phyloP scores from a whole-genome alignment of 176 grass and related monocot species.

The Neostapfia colusana region DNA sequence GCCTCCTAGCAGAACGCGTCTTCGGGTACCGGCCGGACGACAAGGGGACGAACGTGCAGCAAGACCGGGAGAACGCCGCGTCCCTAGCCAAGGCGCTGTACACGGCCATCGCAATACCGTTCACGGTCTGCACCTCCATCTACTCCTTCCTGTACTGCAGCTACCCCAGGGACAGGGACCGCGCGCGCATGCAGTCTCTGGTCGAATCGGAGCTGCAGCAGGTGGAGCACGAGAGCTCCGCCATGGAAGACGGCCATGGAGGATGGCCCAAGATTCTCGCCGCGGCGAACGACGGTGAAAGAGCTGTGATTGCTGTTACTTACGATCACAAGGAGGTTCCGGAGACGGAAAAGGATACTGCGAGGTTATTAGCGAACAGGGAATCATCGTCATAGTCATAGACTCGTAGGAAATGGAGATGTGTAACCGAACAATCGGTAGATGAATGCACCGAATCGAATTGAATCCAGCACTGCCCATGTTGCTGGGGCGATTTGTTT shows the following conservation, averaged over 20 bases:
- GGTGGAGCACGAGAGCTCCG: slow-evolving; percentile 47
- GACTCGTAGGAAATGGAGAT: not conserved
- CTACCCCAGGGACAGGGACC: slow-evolving; percentile 84
- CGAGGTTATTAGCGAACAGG: slow-evolving; percentile 40
- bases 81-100: slow-evolving; percentile 87
- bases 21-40: slow-evolving; percentile 69
- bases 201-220: slow-evolving; percentile 67
- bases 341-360: slow-evolving; percentile 50
- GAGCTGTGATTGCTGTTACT: slow-evolving; percentile 35
- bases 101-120: slow-evolving; percentile 67
- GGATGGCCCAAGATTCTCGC: slow-evolving; percentile 18
- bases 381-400: slow-evolving; percentile 22
- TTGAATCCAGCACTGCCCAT: not conserved
- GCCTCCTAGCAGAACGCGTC: slow-evolving; percentile 60
- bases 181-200: slow-evolving; percentile 72
- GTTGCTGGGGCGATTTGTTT: not conserved
- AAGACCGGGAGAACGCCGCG: slow-evolving; percentile 62
- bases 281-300: slow-evolving; percentile 24
- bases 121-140: slow-evolving; percentile 62
- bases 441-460: not conserved
- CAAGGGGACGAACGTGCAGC: slow-evolving; percentile 27
- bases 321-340: slow-evolving; percentile 15
- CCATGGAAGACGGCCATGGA: slow-evolving; percentile 36
- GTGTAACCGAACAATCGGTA: not conserved
- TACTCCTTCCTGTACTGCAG: slow-evolving; percentile 85